These are phyloP conservation scores for Fusarium sp. DNA, from an alignment of 2,329 filamentous ascomycete species.

Conservation along the genomic window DNA sequence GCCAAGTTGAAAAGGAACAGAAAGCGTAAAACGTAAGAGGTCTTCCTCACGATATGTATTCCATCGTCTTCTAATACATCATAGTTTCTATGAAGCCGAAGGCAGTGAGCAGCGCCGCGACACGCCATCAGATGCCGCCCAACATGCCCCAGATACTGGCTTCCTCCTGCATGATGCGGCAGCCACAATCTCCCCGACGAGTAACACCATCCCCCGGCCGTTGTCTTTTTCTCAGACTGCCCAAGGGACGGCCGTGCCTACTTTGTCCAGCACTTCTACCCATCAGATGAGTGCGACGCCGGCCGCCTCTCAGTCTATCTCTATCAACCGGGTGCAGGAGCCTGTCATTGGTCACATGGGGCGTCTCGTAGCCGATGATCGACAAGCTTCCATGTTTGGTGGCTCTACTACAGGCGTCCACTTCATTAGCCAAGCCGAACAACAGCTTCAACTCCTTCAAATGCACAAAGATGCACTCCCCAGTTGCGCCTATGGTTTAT, in stretches of 20 bases:
- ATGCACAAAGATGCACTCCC: conserved; percentile 43
- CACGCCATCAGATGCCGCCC: not conserved
- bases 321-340: not conserved
- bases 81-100: conserved; percentile 24
- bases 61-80: not conserved
- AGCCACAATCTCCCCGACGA: not conserved
- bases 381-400: conserved; percentile 41
- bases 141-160: not conserved
- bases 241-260: not conserved
- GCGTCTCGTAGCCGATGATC: conserved; percentile 39
- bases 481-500: conserved; percentile 40
- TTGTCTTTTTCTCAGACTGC: not conserved
- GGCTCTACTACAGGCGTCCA: conserved; percentile 47
- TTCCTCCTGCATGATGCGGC: too few species aligned
- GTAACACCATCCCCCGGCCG: not conserved
- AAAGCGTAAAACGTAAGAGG: conserved; percentile 14
- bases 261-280: not conserved
- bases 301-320: not conserved
- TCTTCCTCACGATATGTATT: rapidly evolving
- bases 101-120: conserved; percentile 11
- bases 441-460: conserved; percentile 41
- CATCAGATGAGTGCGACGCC: too few species aligned
- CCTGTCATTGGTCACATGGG: conserved; percentile 46
- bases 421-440: conserved; percentile 46
- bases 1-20: conserved; percentile 24